phyloP scores from a whole-genome alignment of 441 rosid species.

The Biscutella auriculata region DNA sequence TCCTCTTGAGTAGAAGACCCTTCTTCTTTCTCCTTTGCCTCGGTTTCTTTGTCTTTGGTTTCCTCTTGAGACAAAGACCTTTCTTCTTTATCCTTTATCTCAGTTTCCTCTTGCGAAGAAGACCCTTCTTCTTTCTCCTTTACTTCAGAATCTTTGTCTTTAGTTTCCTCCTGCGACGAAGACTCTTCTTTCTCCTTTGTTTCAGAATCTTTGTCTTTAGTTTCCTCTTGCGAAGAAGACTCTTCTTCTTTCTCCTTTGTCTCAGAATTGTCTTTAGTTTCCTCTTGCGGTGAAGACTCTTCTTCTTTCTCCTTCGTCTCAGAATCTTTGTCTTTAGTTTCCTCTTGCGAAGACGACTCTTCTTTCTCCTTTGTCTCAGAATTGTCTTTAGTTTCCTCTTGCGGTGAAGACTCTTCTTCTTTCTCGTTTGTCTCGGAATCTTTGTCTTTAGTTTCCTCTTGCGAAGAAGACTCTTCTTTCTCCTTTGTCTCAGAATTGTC shows the following conservation, averaged over 20 bases:
- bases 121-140: slow-evolving; percentile 4
- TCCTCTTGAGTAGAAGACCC: neutral
- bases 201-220: neutral
- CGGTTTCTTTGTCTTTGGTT: neutral
- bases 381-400: neutral
- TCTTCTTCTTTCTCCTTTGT: too few species aligned
- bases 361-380: neutral
- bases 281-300: too few species aligned
- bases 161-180: neutral
- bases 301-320: slow-evolving; percentile 4
- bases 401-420: neutral
- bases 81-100: slow-evolving; percentile 2
- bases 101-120: neutral
- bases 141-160: neutral
- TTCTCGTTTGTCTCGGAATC: neutral
- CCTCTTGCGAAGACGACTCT: neutral
- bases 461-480: too few species aligned
- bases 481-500: neutral
- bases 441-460: too few species aligned
- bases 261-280: too few species aligned
- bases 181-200: neutral
- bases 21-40: neutral
- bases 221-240: too few species aligned
- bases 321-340: neutral
- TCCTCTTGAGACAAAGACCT: neutral